Evolutionary conservation across 2,329 filamentous ascomycete genomes (phyloP).

Genomic region (Colletotrichum sp.): DNA sequence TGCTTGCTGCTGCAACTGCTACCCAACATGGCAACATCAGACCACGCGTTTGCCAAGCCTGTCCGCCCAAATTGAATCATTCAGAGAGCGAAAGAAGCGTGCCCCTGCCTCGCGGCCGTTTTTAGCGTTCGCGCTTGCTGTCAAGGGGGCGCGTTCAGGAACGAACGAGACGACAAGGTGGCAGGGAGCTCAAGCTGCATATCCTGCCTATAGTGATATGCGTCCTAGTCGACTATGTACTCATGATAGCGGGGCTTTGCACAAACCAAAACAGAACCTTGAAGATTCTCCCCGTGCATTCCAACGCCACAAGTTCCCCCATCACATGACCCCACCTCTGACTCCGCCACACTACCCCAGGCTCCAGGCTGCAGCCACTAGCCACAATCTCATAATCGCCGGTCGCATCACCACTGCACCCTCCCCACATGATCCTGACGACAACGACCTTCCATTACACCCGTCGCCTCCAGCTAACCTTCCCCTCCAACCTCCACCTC

Average conservation of each 20-base stretch:
- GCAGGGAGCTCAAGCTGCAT: neutral
- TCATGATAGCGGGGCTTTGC: neutral
- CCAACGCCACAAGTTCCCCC: neutral
- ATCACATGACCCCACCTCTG: neutral
- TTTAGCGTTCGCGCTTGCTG: constrained; percentile 1
- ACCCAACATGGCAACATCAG: neutral
- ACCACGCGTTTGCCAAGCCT: constrained; percentile 9
- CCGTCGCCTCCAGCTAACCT: neutral
- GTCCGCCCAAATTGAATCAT: neutral
- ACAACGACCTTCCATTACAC: constrained; percentile 1
- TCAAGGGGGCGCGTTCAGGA: neutral
- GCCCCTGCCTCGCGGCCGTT: neutral
- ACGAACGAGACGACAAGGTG: neutral
- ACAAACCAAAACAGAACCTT: neutral
- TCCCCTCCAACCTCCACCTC: neutral
- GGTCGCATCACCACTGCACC: constrained; percentile 4
- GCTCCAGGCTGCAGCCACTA: neutral
- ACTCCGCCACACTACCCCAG: constrained; percentile 13
- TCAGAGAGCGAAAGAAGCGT: neutral
- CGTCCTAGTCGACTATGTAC: no score
- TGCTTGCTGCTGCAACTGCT: neutral
- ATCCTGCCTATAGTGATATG: neutral
- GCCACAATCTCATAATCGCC: neutral
- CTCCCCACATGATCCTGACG: constrained; percentile 21
- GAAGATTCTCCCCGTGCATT: neutral